These are phyloP conservation scores for Medicago arabica DNA, from an alignment of 306 rosid genomes.

Conservation along the genomic window DNA sequence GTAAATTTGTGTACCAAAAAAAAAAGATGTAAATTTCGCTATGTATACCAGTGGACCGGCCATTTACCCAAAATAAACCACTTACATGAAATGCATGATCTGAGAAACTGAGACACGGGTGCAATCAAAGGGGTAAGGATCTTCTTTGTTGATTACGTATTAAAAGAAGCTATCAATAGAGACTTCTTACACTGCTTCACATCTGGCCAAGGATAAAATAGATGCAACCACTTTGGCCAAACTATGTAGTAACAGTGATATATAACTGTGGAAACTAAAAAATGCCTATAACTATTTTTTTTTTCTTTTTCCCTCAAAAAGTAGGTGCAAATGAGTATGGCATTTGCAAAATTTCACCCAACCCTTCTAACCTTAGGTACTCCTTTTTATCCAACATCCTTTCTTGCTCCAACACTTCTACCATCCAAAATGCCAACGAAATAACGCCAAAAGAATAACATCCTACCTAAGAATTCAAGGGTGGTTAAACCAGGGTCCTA, in stretches of 20 bases:
- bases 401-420: conserved; percentile 63
- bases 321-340: conserved; percentile 57
- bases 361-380: conserved; percentile 38
- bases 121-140: conserved; percentile 31
- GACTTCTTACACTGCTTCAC: conserved; percentile 47
- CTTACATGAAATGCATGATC: conserved; percentile 2
- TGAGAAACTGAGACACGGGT: background rate
- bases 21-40: too few species aligned
- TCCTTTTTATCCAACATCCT: conserved; percentile 38
- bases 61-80: background rate
- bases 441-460: conserved; percentile 52
- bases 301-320: conserved; percentile 39
- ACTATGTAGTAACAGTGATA: conserved; percentile 33
- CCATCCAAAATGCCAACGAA: conserved; percentile 72
- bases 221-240: conserved; percentile 41
- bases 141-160: conserved; percentile 49
- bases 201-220: conserved; percentile 41
- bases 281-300: conserved; percentile 56
- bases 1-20: too few species aligned
- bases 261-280: conserved; percentile 49
- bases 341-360: conserved; percentile 63
- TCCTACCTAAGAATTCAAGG: conserved; percentile 58
- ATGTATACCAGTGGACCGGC: background rate
- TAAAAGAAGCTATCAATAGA: conserved; percentile 42
- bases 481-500: conserved; percentile 95